A percentile compares a stretch with the other conserved stretches of the same genome.
phyloP scores from a whole-genome alignment of 148 eudicot genomes.

The Hydrangea macrophylla region DNA sequence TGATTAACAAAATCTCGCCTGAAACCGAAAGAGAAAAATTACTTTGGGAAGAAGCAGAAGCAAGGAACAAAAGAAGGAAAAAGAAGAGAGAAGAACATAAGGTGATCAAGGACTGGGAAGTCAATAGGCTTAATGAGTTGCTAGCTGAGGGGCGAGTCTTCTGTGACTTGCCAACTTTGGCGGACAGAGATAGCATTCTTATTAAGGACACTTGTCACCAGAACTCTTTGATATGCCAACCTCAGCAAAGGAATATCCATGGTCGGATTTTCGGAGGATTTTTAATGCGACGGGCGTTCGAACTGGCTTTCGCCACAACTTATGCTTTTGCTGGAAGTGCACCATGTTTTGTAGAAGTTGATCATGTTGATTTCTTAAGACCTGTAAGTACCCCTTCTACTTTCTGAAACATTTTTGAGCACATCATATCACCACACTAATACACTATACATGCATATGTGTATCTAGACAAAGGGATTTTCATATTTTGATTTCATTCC shows the following conservation, averaged over 20 bases:
- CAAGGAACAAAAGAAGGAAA: conserved; percentile 65
- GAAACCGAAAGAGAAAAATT: conserved; percentile 62
- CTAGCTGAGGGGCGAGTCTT: conserved; percentile 79
- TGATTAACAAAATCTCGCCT: conserved; percentile 59
- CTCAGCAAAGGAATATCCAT: conserved; percentile 87
- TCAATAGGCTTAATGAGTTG: conserved; percentile 47
- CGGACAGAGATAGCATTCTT: conserved; percentile 88
- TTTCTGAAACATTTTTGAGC: neutral
- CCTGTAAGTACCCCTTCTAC: conserved; percentile 54
- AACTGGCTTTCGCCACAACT: conserved; percentile 76
- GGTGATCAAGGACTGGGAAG: conserved; percentile 38
- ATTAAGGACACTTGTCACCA: conserved; percentile 74
- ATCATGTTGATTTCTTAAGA: conserved; percentile 88
- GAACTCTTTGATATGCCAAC: conserved; percentile 83
- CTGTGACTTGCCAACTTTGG: conserved; percentile 88
- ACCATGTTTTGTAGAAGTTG: conserved; percentile 84
- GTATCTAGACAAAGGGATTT: too few species aligned
- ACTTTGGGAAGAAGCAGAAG: conserved; percentile 85
- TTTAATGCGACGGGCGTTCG: conserved; percentile 87
- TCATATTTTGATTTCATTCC: too few species aligned
- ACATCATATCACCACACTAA: too few species aligned
- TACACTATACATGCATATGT: too few species aligned
- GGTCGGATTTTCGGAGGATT: conserved; percentile 95
- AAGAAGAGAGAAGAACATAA: conserved; percentile 45
- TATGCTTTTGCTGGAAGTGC: conserved; percentile 89